Evolutionary conservation across 2,329 filamentous ascomycete species (phyloP), one percentile per base, ranked within the genome.

Genomic region (Fusarium newnesense): DNA sequence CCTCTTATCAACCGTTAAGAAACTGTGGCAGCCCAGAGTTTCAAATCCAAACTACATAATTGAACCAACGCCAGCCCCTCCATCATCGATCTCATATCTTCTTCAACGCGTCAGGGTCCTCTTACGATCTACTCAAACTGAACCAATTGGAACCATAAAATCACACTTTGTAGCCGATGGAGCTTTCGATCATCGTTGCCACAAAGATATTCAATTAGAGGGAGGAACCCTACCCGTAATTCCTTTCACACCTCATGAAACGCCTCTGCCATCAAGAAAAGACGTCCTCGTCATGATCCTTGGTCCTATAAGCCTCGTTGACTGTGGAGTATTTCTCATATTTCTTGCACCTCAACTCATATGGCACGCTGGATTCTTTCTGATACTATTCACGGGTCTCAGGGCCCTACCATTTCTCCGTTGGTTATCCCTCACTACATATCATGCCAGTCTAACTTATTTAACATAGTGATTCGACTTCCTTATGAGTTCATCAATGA

Each of bases 281-380:
- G 52, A n/a, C 42, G 61, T 37, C 46, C 47, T 56, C 64, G 83
- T 67, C 70, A 95, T 95, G 92, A 92, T 94, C 67, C 85, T 96
- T 46, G 88, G 89, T 40, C 91, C 92, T 64, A 89, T 96, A 49
- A 94, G 91, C 11, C 92, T 92, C 81, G 80, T 94, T 34, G 94
- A 96, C 83, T 95, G 93, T 83, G 64, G 92, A 36, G 89, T 91
- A 65, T 96, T 95, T 78, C 87, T 93, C 54, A 58, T 92, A 46
- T 91, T 94, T 76, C 87, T 96, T 19, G 84, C 90, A 7, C 93
- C 92, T 7, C 92, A 95, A 81, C 84, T 96, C 42, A 83, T 96
- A 39, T 83, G 91, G 71, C 88, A 91, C 64, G 90, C 91, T 69
- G 92, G 93, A 34, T 77, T 93, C 21, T 81, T 91, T 63, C 83